These are phyloP conservation scores for Coniosporium tulheliwenetii DNA, from an alignment of 2,329 filamentous ascomycete genomes.

Conservation along the genomic window DNA sequence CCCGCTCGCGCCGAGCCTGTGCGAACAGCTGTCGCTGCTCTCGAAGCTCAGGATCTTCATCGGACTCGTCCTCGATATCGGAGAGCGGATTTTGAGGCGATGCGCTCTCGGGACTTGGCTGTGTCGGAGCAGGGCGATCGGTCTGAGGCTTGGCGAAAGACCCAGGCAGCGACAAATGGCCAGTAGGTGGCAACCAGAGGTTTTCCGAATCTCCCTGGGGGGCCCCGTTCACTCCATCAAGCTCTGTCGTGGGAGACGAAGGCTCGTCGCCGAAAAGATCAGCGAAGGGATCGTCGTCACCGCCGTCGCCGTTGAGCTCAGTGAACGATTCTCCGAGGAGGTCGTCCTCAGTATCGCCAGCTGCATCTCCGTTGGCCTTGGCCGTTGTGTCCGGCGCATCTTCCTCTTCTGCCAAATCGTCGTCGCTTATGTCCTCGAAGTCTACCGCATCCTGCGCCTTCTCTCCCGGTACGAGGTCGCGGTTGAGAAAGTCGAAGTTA, in stretches of 20 bases:
- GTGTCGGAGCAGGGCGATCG: no score
- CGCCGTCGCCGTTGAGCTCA: slow-evolving; percentile 22
- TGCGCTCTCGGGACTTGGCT: no score
- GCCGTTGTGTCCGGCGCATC: slow-evolving; percentile 18
- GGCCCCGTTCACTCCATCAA: slow-evolving; percentile 6
- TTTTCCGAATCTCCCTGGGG: background rate
- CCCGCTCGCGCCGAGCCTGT: slow-evolving; percentile 10
- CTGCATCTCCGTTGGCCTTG: slow-evolving; percentile 11
- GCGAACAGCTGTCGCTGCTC: slow-evolving; percentile 10
- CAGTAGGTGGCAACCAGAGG: no score
- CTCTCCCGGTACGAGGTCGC: slow-evolving; percentile 36
- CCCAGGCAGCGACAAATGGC: no score
- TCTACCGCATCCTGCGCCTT: slow-evolving; percentile 91
- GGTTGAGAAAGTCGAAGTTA: slow-evolving; percentile 11
- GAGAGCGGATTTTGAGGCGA: slow-evolving; percentile 9
- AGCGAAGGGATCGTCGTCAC: slow-evolving; percentile 8
- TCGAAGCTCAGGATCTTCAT: slow-evolving; percentile 15
- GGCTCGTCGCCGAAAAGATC: slow-evolving; percentile 20
- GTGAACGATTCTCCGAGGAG: slow-evolving; percentile 41
- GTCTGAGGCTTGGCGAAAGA: no score
- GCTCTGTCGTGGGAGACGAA: slow-evolving; percentile 15
- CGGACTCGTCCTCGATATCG: slow-evolving; percentile 14
- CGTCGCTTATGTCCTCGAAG: slow-evolving; percentile 81
- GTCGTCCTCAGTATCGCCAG: slow-evolving; percentile 30
- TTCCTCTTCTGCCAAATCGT: slow-evolving; percentile 74